Base-by-base conservation (phyloP, 148 eudicot genomes). In the Drosera capensis region DNA sequence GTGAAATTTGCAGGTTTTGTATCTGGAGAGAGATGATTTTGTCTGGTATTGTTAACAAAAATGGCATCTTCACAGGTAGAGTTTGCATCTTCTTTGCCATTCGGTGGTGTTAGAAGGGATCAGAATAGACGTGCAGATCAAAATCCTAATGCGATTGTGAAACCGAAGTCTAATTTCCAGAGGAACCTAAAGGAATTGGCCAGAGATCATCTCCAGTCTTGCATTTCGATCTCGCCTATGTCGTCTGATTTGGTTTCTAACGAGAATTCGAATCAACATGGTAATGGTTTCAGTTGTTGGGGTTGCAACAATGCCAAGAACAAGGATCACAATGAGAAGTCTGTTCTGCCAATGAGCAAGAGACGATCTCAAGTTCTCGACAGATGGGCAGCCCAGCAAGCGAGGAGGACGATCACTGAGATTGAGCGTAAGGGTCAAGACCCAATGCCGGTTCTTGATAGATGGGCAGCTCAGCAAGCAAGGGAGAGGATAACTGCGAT, bases 401-500 rank as follows among this genome's bases (percentile, higher is more conserved):
- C 38, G 13, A 34, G 38, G 5, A 15, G n/a, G 38, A 34, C n/a
- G 38, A 34, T 34, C 11, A 34, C 38, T 13, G n/a, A n/a, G n/a
- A n/a, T n/a, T n/a, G n/a, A n/a, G n/a, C n/a, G n/a, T n/a, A n/a
- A n/a, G n/a, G n/a, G n/a, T n/a, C n/a, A n/a, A n/a, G n/a, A n/a
- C n/a, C 44, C 53, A 31, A 19, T 31, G 0, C 54, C 28, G 5
- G 19, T 37, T 7, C 23, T 65, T 29, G 54, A 63, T 51, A 15
- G 23, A 22, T 15, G 64, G 60, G 57, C 52, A 14, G 17, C 51
- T 5, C 55, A 48, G 13, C 62, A 47, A 14, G 55, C 51, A 0
- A 41, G 29, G 37, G 64, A 58, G 25, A 58, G 52, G 39, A 39
- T 45, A 11, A 57, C 20, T 0, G 45, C 25, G 1, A 38, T 38